Base-by-base conservation (phyloP, 139 green algal genomes). In the Dunaliella sp. region DNA sequence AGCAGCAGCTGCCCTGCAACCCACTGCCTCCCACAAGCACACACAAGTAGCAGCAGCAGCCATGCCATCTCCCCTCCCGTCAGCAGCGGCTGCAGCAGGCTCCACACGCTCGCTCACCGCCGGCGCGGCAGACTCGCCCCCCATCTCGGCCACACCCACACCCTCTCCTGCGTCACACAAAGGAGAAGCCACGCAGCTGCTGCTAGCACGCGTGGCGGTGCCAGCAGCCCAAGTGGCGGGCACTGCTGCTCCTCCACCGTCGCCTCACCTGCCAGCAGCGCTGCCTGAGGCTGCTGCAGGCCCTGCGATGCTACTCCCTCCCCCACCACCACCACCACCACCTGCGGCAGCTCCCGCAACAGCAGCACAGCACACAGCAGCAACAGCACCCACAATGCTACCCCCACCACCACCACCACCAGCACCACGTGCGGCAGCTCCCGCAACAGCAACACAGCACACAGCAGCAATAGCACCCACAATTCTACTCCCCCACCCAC, bases 361-460 rank as follows among this genome's bases (percentile, higher is more conserved):
- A 65, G 48, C 48, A 65, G 48, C 48, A 65, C 48, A 65, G 48
- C 48, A 65, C n/a, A 16, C 48, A 65, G 48, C 48, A 31, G 74
- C 83, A 90, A 36, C 82, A 87, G 1, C 48, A 65, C 89, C 90
- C 12, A 88, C 83, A 1, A 33, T 58, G 28, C 16, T 16, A 65
- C 48, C 48, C 7, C 7, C 7, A 16, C 16, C 48, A 65, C 7
- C 48, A 65, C 48, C 48, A 65, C 7, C 48, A 65, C 48, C 48
- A 26, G 48, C 48, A 16, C 48, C 16, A 16, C 48, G 16, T 26
- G 48, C 48, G 16, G 16, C 48, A 65, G 48, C 16, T 7, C 7
- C 16, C 7, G 48, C 48, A 65, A 16, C 48, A 65, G 7, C 48
- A 65, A 7, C 48, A 7, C 7, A 7, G 48, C 48, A 65, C 16